These are phyloP conservation scores for Simplicillium sp. DNA, from an alignment of 2,329 filamentous ascomycete genomes.

Conservation along the genomic window DNA sequence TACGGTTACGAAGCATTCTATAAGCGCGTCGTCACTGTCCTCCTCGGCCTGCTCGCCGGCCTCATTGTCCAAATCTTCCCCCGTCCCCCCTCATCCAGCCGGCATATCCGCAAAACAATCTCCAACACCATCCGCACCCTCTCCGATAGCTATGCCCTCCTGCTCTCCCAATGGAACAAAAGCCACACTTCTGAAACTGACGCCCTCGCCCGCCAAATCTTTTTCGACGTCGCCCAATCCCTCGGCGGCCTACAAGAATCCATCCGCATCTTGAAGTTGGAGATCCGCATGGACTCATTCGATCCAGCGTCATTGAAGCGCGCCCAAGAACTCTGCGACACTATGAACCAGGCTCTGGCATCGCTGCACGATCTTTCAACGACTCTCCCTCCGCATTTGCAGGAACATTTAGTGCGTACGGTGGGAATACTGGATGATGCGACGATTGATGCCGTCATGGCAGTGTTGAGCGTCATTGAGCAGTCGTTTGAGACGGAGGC, in stretches of 20 bases:
- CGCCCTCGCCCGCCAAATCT: conserved; percentile 17
- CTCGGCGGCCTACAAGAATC: conserved; percentile 13
- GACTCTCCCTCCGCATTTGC: conserved; percentile 27
- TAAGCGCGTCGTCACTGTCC: conserved; percentile 31
- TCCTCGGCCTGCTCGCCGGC: conserved; percentile 32
- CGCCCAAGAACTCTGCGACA: conserved; percentile 17
- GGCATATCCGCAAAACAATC: conserved; percentile 31
- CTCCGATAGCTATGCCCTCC: conserved; percentile 37
- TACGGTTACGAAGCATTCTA: conserved; percentile 38
- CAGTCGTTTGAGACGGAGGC: conserved; percentile 35
- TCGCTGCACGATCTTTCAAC: conserved; percentile 21
- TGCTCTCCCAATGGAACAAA: conserved; percentile 32
- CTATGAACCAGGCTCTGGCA: conserved; percentile 21
- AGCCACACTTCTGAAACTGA: conserved; percentile 18
- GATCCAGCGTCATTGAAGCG: conserved; percentile 18
- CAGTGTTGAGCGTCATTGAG: conserved; percentile 33
- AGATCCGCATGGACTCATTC: conserved; percentile 20
- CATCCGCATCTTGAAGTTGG: conserved; percentile 17
- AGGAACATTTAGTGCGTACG: conserved; percentile 23
- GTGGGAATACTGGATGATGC: conserved; percentile 31
- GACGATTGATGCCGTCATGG: conserved; percentile 38
- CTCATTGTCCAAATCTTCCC: conserved; percentile 36
- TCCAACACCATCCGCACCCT: conserved; percentile 30
- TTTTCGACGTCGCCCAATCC: conserved; percentile 17
- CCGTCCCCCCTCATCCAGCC: conserved; percentile 32